A percentile compares a stretch with the other conserved stretches of the same genome.
Conservation (phyloP, 768 basidiomycete species). For the Russula sp. region DNA sequence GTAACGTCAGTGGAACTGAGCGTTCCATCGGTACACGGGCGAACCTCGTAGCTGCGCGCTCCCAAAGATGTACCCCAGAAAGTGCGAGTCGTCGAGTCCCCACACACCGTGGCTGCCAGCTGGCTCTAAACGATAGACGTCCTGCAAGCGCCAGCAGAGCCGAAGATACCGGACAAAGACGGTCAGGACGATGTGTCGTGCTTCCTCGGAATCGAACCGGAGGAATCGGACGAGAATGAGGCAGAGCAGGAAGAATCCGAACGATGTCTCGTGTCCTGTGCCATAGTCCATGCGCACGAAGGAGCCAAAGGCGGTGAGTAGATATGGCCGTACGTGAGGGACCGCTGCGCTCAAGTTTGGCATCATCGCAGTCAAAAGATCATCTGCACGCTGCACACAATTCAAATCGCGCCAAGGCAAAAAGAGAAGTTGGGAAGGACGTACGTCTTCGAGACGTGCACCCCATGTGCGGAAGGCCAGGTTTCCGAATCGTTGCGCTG, state of each 20-base stretch:
- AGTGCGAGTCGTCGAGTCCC: constrained; percentile 91
- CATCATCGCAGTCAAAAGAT: constrained; percentile 46
- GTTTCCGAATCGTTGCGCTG: constrained; percentile 88
- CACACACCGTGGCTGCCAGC: constrained; percentile 98
- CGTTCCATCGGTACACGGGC: constrained; percentile 13
- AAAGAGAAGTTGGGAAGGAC: constrained; percentile 16
- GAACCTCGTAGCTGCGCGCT: constrained; percentile 81
- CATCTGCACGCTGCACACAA: constrained; percentile 44
- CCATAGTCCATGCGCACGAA: constrained; percentile 93
- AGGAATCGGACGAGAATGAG: constrained; percentile 66
- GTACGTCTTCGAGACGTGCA: constrained; percentile 66
- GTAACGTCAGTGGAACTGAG: not conserved
- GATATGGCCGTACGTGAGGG: constrained; percentile 69
- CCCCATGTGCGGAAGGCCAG: constrained; percentile 87
- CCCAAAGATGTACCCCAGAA: constrained; percentile 87
- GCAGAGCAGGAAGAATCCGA: constrained; percentile 69
- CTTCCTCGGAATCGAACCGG: constrained; percentile 51
- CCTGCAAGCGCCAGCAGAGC: constrained; percentile 82
- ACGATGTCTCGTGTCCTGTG: constrained; percentile 91
- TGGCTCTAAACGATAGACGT: constrained; percentile 85
- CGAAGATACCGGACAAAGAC: constrained; percentile 74
- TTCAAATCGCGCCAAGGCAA: constrained; percentile 1
- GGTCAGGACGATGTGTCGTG: constrained; percentile 51
- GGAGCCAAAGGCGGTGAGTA: constrained; percentile 83
- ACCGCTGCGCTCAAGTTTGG: constrained; percentile 39